phyloP scores from a whole-genome alignment of 495 filamentous ascomycete species.

The Lasiosphaeria hispida region DNA sequence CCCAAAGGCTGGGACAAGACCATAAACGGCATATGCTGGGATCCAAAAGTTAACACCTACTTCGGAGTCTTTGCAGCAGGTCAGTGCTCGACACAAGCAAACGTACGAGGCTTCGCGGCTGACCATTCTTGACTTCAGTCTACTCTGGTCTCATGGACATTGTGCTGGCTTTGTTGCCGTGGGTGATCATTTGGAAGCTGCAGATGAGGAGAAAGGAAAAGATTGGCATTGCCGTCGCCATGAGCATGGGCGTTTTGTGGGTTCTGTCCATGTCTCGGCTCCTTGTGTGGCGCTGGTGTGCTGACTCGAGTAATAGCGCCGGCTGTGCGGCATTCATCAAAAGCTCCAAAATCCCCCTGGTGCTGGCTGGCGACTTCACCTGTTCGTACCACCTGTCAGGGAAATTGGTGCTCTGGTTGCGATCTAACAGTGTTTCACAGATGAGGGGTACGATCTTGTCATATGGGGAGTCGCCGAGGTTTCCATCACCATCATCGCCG shows the following conservation, averaged over 20 bases:
- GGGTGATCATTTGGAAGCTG: slow-evolving; percentile 34
- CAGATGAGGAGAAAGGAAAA: slow-evolving; percentile 38
- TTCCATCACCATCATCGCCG: slow-evolving; percentile 34
- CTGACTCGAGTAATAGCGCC: slow-evolving; percentile 17
- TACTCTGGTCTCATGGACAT: slow-evolving; percentile 39
- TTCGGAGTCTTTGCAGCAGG: slow-evolving; percentile 24
- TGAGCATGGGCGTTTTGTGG: slow-evolving; percentile 43
- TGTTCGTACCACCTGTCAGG: slow-evolving; percentile 14
- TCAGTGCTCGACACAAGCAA: neutral
- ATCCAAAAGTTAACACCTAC: slow-evolving; percentile 16
- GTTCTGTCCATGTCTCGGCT: slow-evolving; percentile 3
- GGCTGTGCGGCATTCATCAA: slow-evolving; percentile 32
- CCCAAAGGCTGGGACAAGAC: slow-evolving; percentile 20
- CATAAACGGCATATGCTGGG: slow-evolving; percentile 20
- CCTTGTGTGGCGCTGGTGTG: neutral
- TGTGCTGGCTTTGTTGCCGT: slow-evolving; percentile 35
- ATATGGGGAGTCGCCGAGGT: slow-evolving; percentile 34
- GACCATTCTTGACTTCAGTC: slow-evolving; percentile 7
- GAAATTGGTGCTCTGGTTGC: too few relatives aligned
- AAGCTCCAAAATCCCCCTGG: slow-evolving; percentile 22
- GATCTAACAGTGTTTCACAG: slow-evolving; percentile 12
- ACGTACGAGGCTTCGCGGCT: too few relatives aligned
- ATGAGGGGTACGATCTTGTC: slow-evolving; percentile 25
- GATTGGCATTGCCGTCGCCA: slow-evolving; percentile 37
- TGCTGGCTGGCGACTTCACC: slow-evolving; percentile 26